Base-by-base conservation (phyloP, 1,139 yeast species). In the Hemisphaericaspora xylofermentans region DNA sequence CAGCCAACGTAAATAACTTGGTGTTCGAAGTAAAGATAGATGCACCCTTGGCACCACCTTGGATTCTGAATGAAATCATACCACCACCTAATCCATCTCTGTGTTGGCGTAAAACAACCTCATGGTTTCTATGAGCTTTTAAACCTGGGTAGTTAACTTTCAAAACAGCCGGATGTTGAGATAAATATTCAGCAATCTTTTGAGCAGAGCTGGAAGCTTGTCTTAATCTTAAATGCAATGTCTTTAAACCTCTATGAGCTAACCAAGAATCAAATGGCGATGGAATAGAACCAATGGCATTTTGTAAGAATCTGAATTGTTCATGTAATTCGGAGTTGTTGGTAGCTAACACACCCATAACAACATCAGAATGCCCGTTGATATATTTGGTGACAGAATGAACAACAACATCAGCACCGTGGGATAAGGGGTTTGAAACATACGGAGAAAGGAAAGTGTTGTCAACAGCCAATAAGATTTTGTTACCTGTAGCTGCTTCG, bases 371-470 rank as follows among this genome's bases (percentile, higher is more conserved):
- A 69, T 88, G 96, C 50, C 96, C 96, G 61, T 88, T 88, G 63
- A 88, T 84, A 74, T 86, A 88, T 70, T 88, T 88, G 58, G 96
- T 88, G 50, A 88, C 95, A 19, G 95, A 85, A 69, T 88, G 96
- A 35, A 85, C 84, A 43, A 87, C 95, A 45, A 87, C 76, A 60
- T 87, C 95, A 42, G 95, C 96, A 49, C 96, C 96, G 53, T 75
- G 82, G 49, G 65, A 68, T 61, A 88, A 76, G 51, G 96, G 96
- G 71, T 88, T 87, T 48, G 91, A 87, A 58, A 88, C 70, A 65
- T 93, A 93, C 53, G 97, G 97, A 15, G 96, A 88, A 58, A 91
- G 76, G 77, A 91, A 89, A 27, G 98, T 91, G 73, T 93, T 87
- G 72, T 91, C 98, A 44, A 88, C 96, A 32, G 84, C 95, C 51